Base-by-base conservation (phyloP, 345 rosid genomes). In the Mangifera indica region DNA sequence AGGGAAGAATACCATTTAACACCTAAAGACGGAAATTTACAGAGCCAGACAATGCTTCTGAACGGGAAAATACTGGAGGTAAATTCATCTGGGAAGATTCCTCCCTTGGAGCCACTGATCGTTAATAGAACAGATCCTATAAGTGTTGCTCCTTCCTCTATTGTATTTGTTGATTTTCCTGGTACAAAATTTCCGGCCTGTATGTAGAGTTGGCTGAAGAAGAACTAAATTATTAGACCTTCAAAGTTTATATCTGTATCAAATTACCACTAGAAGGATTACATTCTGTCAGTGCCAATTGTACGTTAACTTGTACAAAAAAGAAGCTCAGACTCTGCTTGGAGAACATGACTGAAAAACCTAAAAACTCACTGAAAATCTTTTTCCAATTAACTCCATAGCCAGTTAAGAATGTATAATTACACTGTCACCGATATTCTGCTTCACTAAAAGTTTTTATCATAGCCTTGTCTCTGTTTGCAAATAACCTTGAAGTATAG, bases 1-100 rank as follows among this genome's bases (percentile, higher is more conserved):
- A 78, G 81, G 66, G 82, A 80, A 24, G 87, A 86, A 70, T 86
- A 86, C 71, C 89, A 84, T 77, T 75, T 84, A 64, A 78, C 86
- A 5, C 79, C 87, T 5, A 61, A 79, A 56, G 76, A 80, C 56
- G 82, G 83, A 34, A 69, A 86, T 67, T 49, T 82, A 21, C 86
- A 86, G 17, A 78, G 86, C 69, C 85, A 78, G 66, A 77, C 65
- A 42, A 63, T 80, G 80, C 83, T 86, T 57, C 73, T 86, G 48
- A 83, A 86, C 49, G 77, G 89, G 42, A 75, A 86, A 52, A 52
- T 59, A 57, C 78, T 86, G n/a, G 24, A 72, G 5, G 71, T 58
- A 40, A 70, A 58, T 67, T 66, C 84, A 48, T 74, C 80, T 0
- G 84, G 73, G 29, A 65, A n/a, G 34, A 68, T 86, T 66, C 86